Evolutionary conservation across 768 basidiomycete species (phyloP).

Genomic region (Phaeotremella fagi): DNA sequence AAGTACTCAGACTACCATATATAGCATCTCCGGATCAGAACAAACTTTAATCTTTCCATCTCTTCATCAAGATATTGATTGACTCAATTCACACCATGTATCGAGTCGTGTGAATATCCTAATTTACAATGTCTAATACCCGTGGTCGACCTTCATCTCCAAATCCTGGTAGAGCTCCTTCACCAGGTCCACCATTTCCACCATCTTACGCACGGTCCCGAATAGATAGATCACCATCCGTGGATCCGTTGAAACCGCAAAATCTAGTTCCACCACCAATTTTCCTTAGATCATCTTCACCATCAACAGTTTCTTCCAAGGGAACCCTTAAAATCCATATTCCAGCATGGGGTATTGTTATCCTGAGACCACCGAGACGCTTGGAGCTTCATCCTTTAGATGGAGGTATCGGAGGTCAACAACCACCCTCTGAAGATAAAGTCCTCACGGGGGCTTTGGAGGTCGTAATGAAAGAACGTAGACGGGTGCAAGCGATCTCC

Average conservation of each 20-base stretch:
- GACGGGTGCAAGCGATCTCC: slow-evolving; percentile 23
- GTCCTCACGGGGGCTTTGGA: slow-evolving; percentile 38
- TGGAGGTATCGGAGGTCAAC: slow-evolving; percentile 1
- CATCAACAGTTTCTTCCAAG: slow-evolving; percentile 12
- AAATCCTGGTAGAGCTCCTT: neutral
- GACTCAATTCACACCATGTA: too few species aligned
- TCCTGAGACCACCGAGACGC: slow-evolving; percentile 25
- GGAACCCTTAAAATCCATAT: slow-evolving; percentile 32
- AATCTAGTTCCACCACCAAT: slow-evolving; percentile 27
- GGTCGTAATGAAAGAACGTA: slow-evolving; percentile 41
- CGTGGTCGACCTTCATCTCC: neutral
- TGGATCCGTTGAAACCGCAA: slow-evolving; percentile 17
- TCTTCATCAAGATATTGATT: too few species aligned
- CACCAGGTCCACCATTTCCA: slow-evolving; percentile 2
- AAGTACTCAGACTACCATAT: too few species aligned
- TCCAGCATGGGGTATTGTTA: slow-evolving; percentile 32
- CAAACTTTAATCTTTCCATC: too few species aligned
- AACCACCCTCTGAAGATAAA: slow-evolving; percentile 40
- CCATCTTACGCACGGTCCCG: slow-evolving; percentile 23
- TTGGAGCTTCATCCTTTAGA: slow-evolving; percentile 29
- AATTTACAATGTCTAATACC: too few species aligned
- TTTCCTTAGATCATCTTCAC: slow-evolving; percentile 22
- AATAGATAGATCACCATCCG: slow-evolving; percentile 21
- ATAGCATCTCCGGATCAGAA: too few species aligned
- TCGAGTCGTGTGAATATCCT: too few species aligned